These are phyloP conservation scores for Xylaria sp. DNA, from an alignment of 2,329 filamentous ascomycete genomes.

Conservation along the genomic window DNA sequence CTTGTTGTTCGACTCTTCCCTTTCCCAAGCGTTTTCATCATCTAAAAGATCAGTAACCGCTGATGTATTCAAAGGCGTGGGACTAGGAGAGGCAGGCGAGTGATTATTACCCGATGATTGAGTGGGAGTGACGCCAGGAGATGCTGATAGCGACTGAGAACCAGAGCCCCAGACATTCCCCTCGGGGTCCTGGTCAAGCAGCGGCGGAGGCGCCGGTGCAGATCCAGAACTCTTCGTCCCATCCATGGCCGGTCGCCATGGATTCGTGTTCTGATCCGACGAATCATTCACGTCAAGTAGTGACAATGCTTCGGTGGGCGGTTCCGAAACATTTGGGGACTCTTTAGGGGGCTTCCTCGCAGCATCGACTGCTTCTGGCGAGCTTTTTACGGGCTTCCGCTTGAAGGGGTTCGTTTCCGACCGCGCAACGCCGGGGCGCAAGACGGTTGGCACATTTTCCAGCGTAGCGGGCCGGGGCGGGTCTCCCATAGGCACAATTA, in stretches of 20 bases:
- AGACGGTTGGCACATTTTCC: conserved; percentile 40
- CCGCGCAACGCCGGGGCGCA: conserved; percentile 43
- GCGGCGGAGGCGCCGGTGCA: conserved; percentile 36
- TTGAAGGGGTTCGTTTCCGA: conserved; percentile 62
- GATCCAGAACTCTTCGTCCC: conserved; percentile 34
- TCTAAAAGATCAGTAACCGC: conserved; percentile 45
- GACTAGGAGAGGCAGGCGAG: conserved; percentile 35
- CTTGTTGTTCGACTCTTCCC: conserved; percentile 44
- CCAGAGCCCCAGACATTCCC: conserved; percentile 46
- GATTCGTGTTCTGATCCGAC: conserved; percentile 47
- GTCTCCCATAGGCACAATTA: conserved; percentile 7
- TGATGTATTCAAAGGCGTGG: conserved; percentile 32
- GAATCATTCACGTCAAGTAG: conserved; percentile 50
- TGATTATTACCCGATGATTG: conserved; percentile 46
- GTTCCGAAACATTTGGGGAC: conserved; percentile 30
- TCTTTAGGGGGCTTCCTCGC: conserved; percentile 28
- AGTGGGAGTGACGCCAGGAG: conserved; percentile 45
- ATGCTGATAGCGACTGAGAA: conserved; percentile 40
- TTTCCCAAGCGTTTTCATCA: conserved; percentile 58
- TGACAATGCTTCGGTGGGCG: conserved; percentile 48
- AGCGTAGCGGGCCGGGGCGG: conserved; percentile 28
- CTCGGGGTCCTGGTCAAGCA: conserved; percentile 41
- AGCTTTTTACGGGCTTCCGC: conserved; percentile 47
- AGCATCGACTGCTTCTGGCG: conserved; percentile 19
- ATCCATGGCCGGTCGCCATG: conserved; percentile 50